Base-by-base conservation (phyloP, 2,329 filamentous ascomycete species). In the Alternaria alternata region DNA sequence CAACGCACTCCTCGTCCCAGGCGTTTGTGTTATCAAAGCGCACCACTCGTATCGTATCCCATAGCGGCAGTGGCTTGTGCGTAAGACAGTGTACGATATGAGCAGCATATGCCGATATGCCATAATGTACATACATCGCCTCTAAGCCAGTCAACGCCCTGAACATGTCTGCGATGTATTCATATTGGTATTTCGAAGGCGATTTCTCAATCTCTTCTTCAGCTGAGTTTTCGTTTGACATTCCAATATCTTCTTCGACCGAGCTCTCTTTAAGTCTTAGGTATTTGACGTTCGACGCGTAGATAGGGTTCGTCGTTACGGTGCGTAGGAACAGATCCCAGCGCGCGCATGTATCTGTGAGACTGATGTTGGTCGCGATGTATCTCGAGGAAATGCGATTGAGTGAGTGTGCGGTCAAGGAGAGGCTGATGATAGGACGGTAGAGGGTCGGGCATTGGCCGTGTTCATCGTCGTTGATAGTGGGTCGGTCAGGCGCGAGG, bases 351-450 rank as follows among this genome's bases (percentile, higher is more conserved):
- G 30, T 28, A 12, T 28, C 36, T 14, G 54, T 57, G 7, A 61
- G 44, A 22, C 53, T 57, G 18, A 57, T 41, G n/a, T 57, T 61
- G 9, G 48, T 61, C 36, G 58, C 58, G 3, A 61, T 61, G 7
- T 57, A 54, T 3, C 24, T 30, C 16, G 58, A 57, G 7, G 58
- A 57, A n/a, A 61, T 57, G 30, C 58, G 48, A 26, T 46, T 57
- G 5, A 61, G 48, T 6, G 48, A 46, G 28, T 61, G 58, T 5
- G 58, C 53, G 3, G 54, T 57, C 16, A 61, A 16, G 1, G 58
- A 61, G 18, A 61, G 30, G 36, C 34, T 52, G 28, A 61, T 61
- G 14, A 61, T 61, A 24, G 54, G n/a, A 42, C 58, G 58, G 36
- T 61, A 57, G 3, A 61, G 54, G 11, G 54, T 43, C 28, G 47